These are phyloP conservation scores for Russula abietina DNA, from an alignment of 768 basidiomycete genomes.

Conservation along the genomic window DNA sequence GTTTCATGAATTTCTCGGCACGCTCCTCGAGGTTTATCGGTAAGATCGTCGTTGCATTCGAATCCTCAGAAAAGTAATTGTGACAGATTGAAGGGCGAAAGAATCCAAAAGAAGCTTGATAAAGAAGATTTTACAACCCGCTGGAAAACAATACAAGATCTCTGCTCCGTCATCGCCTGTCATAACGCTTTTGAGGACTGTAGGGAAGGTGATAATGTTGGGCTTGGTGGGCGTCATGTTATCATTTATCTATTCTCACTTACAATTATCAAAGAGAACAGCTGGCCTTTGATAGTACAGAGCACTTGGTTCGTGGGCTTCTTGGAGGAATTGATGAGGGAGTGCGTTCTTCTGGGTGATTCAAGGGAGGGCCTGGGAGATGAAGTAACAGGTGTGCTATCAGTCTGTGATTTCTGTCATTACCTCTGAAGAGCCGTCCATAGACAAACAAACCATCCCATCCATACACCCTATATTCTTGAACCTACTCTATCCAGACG, in stretches of 20 bases:
- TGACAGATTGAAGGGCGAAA: slow-evolving; percentile 33
- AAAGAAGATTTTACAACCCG: slow-evolving; percentile 39
- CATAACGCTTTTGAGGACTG: slow-evolving; percentile 64
- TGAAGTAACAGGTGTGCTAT: slow-evolving; percentile 6
- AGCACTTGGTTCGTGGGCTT: slow-evolving; percentile 58
- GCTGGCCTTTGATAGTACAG: slow-evolving; percentile 66
- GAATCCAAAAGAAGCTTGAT: slow-evolving; percentile 32
- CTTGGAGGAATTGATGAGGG: slow-evolving; percentile 55
- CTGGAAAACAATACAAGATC: slow-evolving; percentile 61
- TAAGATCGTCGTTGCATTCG: slow-evolving; percentile 21
- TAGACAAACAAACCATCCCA: slow-evolving; percentile 7
- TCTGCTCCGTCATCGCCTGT: slow-evolving; percentile 56
- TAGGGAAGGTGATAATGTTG: slow-evolving; percentile 52
- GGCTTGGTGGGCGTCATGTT: slow-evolving; percentile 44
- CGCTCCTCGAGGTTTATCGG: slow-evolving; percentile 37
- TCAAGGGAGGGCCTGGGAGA: slow-evolving; percentile 12
- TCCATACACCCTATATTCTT: slow-evolving; percentile 39
- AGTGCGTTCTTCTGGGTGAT: slow-evolving; percentile 38
- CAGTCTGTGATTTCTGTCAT: neutral
- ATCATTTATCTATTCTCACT: neutral
- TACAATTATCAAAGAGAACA: slow-evolving; percentile 43
- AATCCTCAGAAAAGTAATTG: neutral
- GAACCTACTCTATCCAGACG: slow-evolving; percentile 56
- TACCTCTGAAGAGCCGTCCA: neutral
- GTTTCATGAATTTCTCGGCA: slow-evolving; percentile 49